Base-by-base conservation (phyloP, 345 rosid genomes). In the Eutrema heterophyllum region DNA sequence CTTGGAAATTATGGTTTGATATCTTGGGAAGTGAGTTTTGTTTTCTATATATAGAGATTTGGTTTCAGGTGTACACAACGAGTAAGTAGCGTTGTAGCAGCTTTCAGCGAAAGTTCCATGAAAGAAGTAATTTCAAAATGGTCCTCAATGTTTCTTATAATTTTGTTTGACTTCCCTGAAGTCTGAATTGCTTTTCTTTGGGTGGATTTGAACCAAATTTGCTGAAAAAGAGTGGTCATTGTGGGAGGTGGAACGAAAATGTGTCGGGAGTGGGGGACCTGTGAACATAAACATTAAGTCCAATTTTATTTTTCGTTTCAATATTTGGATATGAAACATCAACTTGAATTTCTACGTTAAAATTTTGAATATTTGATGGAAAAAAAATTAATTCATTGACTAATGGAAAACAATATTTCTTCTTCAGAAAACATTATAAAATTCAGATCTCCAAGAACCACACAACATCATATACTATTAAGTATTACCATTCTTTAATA, bases 51-150 rank as follows among this genome's bases (percentile, higher is more conserved):
- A 77, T 50, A 71, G 40, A 64, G 27, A 8, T 44, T n/a, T 18
- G 8, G 64, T 18, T 7, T 48, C 18, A 70, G 33, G 56, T 73
- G 62, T 59, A 63, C 7, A 76, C 48, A 64, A 66, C 58, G 75
- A 76, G 58, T 76, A 53, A 26, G 79, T 45, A 53, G 74, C 73
- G 48, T 55, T 55, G 61, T 16, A 56, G 41, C 41, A 33, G 14
- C 26, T 33, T 56, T 9, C 24, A 66, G 2, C 2, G 80, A 64
- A 77, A 32, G 26, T 77, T 77, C 80, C 18, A 13, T 7, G 74
- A 66, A 68, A 68, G 7, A 36, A n/a, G 11, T 49, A 41, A 41
- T 55, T 55, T 10, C 62, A 33, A 11, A 41, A 18, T 10, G 45
- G 72, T 51, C 77, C 77, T 77, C 6, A 2, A 15, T 46, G 21